Base-by-base conservation (phyloP, 345 rosid species). In the Alliaria petiolata region DNA sequence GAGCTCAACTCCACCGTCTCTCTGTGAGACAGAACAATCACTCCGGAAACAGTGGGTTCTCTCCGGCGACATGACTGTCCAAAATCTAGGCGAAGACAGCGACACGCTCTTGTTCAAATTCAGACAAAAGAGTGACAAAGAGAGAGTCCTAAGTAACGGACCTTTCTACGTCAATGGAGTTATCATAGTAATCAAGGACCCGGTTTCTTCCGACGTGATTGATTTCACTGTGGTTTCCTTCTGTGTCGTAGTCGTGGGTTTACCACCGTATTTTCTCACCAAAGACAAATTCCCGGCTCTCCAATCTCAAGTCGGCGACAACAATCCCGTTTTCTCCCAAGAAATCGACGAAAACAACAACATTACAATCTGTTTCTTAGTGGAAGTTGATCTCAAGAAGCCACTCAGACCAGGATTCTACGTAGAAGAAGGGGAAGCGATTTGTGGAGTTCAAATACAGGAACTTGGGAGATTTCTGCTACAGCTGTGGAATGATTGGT, bases 401-500 rank as follows among this genome's bases (percentile, higher is more conserved):
- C 77, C 77, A 12, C 65, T 65, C 58, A 56, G 50, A 38, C 35
- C 70, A 16, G 71, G 71, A 6, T 64, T 55, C 77, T 25, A 54
- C 42, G 0, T 20, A 9, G n/a, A 15, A 3, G 25, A 25, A 12
- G n/a, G 33, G 16, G 12, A 42, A 55, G 49, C 57, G 50, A 15
- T 72, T 34, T 16, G 58, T 64, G 30, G 13, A 26, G 77, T 64
- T 72, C 15, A 59, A 26, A 19, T 70, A 60, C 22, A 1, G 0
- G 0, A 46, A 46, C 14, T 15, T 72, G n/a, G 70, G 51, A 0
- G 38, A 35, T 17, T 65, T 72, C 40, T 64, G 77, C 33, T 72
- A 72, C 65, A 72, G 17, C 2, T 72, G 77, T 36, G 77, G 76
- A 15, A 72, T 26, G 65, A 64, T 72, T 42, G 65, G 42, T 17